Percentiles rank a stretch among this genome's conserved stretches.
phyloP scores from a whole-genome alignment of 805 yeast genomes.

The Pichia sporocuriosa region DNA sequence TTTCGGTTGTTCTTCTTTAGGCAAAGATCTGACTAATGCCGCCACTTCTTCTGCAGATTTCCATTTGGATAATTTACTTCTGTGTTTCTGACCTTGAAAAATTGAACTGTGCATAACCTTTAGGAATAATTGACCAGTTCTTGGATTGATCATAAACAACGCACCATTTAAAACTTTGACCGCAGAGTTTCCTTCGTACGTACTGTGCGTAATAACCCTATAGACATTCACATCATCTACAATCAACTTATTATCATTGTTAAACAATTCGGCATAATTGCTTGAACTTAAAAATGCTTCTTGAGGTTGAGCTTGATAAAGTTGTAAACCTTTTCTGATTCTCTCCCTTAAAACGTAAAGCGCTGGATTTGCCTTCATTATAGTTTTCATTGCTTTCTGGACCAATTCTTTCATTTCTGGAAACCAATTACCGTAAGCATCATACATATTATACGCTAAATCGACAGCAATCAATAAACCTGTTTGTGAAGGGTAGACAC shows the following conservation, averaged over 20 bases:
- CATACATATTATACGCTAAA: slow-evolving; percentile 91
- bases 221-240: slow-evolving; percentile 94
- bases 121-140: slow-evolving; percentile 82
- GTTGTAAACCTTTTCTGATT: slow-evolving; percentile 86
- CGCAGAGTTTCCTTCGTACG: slow-evolving; percentile 87
- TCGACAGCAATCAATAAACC: slow-evolving; percentile 90
- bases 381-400: slow-evolving; percentile 87
- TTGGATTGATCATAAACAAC: slow-evolving; percentile 81
- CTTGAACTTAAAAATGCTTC: slow-evolving; percentile 85
- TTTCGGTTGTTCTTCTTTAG: slow-evolving; percentile 90
- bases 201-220: slow-evolving; percentile 84
- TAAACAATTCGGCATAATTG: slow-evolving; percentile 85
- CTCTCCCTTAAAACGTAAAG: slow-evolving; percentile 87
- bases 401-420: slow-evolving; percentile 86
- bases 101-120: slow-evolving; percentile 89
- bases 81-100: slow-evolving; percentile 94
- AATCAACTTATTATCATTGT: slow-evolving; percentile 74
- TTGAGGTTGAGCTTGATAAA: slow-evolving; percentile 89
- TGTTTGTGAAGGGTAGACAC: slow-evolving; percentile 86
- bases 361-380: slow-evolving; percentile 94
- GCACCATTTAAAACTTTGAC: slow-evolving; percentile 94
- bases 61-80: slow-evolving; percentile 94
- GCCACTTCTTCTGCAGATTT: slow-evolving; percentile 97
- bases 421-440: slow-evolving; percentile 96
- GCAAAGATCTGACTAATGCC: slow-evolving; percentile 79